Conservation (phyloP, 768 basidiomycete genomes). For the Tulasnella sp. region DNA sequence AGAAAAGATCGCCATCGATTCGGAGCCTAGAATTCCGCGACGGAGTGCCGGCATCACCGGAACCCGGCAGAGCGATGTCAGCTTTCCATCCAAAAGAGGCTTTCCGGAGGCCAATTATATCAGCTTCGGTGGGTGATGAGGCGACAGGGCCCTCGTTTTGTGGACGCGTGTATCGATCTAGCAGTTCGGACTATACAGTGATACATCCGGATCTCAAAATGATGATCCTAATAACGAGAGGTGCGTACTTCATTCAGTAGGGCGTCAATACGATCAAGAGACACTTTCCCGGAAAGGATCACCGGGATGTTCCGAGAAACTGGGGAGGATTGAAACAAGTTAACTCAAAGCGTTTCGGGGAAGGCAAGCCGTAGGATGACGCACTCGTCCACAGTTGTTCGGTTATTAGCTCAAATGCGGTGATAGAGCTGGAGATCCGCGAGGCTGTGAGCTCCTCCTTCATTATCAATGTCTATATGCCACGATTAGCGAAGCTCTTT, state of each 20-base stretch:
- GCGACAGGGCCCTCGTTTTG: conserved; percentile 13
- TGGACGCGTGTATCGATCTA: conserved; percentile 23
- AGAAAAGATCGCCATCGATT: conserved; percentile 26
- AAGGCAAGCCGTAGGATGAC: neutral
- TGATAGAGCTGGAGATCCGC: conserved; percentile 35
- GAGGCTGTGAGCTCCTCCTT: conserved; percentile 31
- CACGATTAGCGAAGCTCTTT: too few relatives aligned
- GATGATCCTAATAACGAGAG: neutral
- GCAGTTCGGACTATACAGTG: conserved; percentile 26
- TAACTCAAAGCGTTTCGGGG: too few relatives aligned
- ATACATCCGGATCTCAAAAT: neutral
- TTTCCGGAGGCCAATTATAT: conserved; percentile 24
- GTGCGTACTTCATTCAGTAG: conserved; percentile 32
- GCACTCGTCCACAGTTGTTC: conserved; percentile 26
- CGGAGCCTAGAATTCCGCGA: conserved; percentile 28
- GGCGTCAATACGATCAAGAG: conserved; percentile 44
- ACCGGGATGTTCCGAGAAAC: conserved; percentile 27
- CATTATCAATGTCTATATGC: conserved; percentile 31
- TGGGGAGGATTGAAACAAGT: conserved; percentile 30
- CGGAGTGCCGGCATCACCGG: conserved; percentile 33
- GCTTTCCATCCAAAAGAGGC: conserved; percentile 39
- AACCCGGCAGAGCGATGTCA: conserved; percentile 35
- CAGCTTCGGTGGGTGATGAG: conserved; percentile 15
- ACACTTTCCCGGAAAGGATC: conserved; percentile 43
- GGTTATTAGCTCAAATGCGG: conserved; percentile 52